Conservation (phyloP, 495 filamentous ascomycete species). For the Recurvomyces mirabilis region DNA sequence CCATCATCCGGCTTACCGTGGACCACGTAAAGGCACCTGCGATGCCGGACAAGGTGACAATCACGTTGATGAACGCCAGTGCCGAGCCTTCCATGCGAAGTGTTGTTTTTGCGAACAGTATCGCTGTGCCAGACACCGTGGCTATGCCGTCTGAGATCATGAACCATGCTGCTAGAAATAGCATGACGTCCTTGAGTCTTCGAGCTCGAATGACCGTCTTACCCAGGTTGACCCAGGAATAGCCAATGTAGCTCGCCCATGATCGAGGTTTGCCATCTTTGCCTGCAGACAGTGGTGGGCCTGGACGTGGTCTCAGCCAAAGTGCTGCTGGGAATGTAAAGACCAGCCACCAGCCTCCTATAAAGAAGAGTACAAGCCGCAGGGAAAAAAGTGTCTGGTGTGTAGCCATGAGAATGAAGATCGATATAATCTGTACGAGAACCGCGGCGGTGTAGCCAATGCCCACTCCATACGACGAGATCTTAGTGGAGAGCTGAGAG, state of each 20-base stretch:
- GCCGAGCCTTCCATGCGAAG: conserved; percentile 79
- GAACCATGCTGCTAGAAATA: conserved; percentile 91
- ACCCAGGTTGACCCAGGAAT: conserved; percentile 76
- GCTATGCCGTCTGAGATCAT: conserved; percentile 87
- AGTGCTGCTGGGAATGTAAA: conserved; percentile 84
- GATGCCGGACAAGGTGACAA: conserved; percentile 72
- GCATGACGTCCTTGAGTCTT: conserved; percentile 67
- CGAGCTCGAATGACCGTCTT: conserved; percentile 69
- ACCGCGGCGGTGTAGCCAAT: conserved; percentile 35
- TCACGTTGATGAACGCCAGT: conserved; percentile 86
- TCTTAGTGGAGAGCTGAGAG: conserved; percentile 32
- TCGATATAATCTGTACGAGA: conserved; percentile 30
- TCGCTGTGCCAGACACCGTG: conserved; percentile 86
- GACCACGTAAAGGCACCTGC: conserved; percentile 86
- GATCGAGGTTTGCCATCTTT: conserved; percentile 25
- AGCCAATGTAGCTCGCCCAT: conserved; percentile 54
- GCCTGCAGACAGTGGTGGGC: conserved; percentile 53
- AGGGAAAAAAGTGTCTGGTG: conserved; percentile 23
- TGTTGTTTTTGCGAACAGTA: conserved; percentile 90
- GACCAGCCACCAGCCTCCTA: conserved; percentile 88
- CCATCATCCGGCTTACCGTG: conserved; percentile 53
- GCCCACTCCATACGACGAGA: conserved; percentile 34
- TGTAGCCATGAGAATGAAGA: conserved; percentile 26
- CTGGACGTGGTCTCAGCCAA: conserved; percentile 84
- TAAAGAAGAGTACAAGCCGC: conserved; percentile 53